Evolutionary conservation across 108 stramenopile genomes (phyloP).

Genomic region (Fragilaria crotonensis): DNA sequence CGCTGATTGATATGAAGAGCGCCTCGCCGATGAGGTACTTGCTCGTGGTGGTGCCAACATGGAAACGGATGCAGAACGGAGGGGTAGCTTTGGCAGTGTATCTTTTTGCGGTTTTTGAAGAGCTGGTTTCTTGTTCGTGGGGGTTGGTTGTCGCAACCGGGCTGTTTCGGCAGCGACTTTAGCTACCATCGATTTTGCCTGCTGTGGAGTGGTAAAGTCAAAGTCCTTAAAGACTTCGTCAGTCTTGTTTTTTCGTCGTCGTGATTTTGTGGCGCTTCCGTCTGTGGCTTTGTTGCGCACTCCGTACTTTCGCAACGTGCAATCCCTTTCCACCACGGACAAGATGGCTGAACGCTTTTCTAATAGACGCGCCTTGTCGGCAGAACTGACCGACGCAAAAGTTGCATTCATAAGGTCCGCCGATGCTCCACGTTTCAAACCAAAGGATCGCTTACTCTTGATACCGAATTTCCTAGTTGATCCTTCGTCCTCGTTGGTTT

Average conservation of each 20-base stretch:
- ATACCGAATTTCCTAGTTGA: no score
- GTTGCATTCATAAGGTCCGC: conserved; percentile 5
- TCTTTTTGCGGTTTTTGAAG: not conserved
- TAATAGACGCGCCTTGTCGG: conserved; percentile 31
- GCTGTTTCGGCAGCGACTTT: not conserved
- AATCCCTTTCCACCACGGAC: conserved; percentile 31
- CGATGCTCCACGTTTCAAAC: not conserved
- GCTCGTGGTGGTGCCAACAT: no score
- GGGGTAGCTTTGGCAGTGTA: not conserved
- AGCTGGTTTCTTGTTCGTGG: not conserved
- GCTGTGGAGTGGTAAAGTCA: no score
- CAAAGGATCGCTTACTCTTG: not conserved
- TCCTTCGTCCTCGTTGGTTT: conserved; percentile 2
- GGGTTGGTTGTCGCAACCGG: not conserved
- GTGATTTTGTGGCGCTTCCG: conserved; percentile 6
- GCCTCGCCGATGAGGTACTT: no score
- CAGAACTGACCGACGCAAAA: conserved; percentile 15
- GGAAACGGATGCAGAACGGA: not conserved
- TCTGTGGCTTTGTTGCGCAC: no score
- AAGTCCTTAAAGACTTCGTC: conserved; percentile 46
- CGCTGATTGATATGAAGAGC: no score
- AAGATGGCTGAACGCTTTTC: conserved; percentile 34
- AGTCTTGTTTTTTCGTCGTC: conserved; percentile 15
- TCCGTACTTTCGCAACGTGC: conserved; percentile 27
- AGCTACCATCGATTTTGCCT: no score